Conservation (phyloP, 1,284 basidiomycete genomes). For the Salmacisia buchloeana region DNA sequence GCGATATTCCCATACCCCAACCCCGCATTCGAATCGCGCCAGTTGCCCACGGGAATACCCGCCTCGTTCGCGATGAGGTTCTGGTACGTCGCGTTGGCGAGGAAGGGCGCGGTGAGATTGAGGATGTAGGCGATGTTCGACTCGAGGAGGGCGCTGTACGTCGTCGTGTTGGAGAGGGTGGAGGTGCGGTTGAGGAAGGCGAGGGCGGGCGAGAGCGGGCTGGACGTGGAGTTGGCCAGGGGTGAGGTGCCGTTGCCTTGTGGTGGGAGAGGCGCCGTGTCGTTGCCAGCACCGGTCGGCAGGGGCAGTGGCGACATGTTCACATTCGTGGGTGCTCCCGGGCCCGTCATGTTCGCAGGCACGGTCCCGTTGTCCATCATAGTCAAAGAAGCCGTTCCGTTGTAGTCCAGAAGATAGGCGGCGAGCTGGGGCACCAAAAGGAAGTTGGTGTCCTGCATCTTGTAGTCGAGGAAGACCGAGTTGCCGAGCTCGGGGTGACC, state of each 20-base stretch:
- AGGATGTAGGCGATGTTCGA: constrained; percentile 48
- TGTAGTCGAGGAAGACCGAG: constrained; percentile 53
- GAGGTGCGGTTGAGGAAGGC: constrained; percentile 48
- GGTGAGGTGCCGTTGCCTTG: not conserved
- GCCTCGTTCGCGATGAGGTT: constrained; percentile 51
- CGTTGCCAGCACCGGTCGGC: not conserved
- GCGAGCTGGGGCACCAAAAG: constrained; percentile 54
- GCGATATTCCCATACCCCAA: constrained; percentile 56
- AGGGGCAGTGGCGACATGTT: not conserved
- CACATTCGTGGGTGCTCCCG: too few species aligned
- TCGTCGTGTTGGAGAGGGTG: constrained; percentile 52
- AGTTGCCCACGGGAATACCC: constrained; percentile 54
- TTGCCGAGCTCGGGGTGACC: constrained; percentile 53
- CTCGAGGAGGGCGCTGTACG: constrained; percentile 50
- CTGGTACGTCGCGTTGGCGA: constrained; percentile 35
- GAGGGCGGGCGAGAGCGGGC: constrained; percentile 28
- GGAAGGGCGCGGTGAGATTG: constrained; percentile 50
- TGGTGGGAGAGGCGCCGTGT: too few species aligned
- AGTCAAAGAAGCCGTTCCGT: constrained; percentile 12
- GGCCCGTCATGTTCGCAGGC: not conserved
- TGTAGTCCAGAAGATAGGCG: constrained; percentile 52
- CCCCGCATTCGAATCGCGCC: constrained; percentile 57
- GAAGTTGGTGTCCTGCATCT: constrained; percentile 55
- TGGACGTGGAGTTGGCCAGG: constrained; percentile 8
- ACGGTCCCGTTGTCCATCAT: not conserved